Conservation (phyloP, 2,329 filamentous ascomycete genomes). For the Epichloe bromicola region DNA sequence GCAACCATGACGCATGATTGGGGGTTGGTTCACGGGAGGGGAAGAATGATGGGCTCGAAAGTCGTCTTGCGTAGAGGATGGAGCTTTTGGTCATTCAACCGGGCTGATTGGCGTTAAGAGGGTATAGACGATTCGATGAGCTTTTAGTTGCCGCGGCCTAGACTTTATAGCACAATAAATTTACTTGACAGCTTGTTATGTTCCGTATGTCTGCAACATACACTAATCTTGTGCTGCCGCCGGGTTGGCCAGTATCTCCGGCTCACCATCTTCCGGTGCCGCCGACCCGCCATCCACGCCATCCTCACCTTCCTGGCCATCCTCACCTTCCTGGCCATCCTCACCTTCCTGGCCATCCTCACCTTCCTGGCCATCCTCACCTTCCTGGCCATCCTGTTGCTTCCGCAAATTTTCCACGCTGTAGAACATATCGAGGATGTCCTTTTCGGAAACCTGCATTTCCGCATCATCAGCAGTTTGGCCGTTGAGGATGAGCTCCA, state of each 20-base stretch:
- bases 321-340: slow-evolving; percentile 2
- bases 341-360: slow-evolving; percentile 10
- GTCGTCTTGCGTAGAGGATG: slow-evolving; percentile 7
- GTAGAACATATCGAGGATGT: slow-evolving; percentile 31
- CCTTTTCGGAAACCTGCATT: slow-evolving; percentile 22
- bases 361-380: slow-evolving; percentile 9
- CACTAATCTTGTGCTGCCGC: not conserved
- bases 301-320: slow-evolving; percentile 11
- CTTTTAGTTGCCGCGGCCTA: slow-evolving; percentile 13
- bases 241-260: not conserved
- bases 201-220: not conserved
- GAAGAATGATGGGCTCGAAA: slow-evolving; percentile 4
- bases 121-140: slow-evolving; percentile 27
- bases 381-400: slow-evolving; percentile 15
- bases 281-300: slow-evolving; percentile 4
- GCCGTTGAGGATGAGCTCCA: slow-evolving; percentile 12
- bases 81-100: slow-evolving; percentile 18
- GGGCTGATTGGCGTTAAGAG: slow-evolving; percentile 24
- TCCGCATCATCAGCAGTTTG: slow-evolving; percentile 17
- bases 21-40: slow-evolving; percentile 2
- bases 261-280: not conserved
- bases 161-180: slow-evolving; percentile 10
- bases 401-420: slow-evolving; percentile 36
- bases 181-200: not conserved
- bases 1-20: slow-evolving; percentile 6